phyloP scores from a whole-genome alignment of 768 basidiomycete genomes.

The Tulasnella sp. region DNA sequence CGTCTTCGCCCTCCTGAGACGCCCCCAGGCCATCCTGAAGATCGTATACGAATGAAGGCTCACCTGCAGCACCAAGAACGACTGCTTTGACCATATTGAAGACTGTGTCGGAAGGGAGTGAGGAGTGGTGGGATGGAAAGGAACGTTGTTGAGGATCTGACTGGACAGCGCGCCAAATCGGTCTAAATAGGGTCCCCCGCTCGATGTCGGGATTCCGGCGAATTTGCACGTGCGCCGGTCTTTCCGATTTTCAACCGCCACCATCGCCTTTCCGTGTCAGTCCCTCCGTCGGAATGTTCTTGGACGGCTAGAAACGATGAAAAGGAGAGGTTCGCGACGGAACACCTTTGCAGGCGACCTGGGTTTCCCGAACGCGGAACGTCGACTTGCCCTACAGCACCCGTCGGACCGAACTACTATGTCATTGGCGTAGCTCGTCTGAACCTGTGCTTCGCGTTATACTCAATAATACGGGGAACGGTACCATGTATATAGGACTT shows the following conservation, averaged over 20 bases:
- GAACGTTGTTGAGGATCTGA: conserved; percentile 21
- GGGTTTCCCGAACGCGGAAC: background rate
- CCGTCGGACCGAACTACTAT: too few relatives aligned
- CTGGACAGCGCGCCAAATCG: conserved; percentile 14
- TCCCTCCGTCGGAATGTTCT: background rate
- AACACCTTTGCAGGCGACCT: background rate
- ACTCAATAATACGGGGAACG: too few relatives aligned
- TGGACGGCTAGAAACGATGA: background rate
- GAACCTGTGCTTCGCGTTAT: too few relatives aligned
- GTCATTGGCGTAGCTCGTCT: too few relatives aligned
- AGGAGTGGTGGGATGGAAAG: conserved; percentile 19
- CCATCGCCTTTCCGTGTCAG: background rate
- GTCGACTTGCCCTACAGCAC: too few relatives aligned
- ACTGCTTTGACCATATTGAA: conserved; percentile 73
- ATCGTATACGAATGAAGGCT: conserved; percentile 35
- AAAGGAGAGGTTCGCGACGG: background rate
- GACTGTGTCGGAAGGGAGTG: conserved; percentile 20
- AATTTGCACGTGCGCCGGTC: conserved; percentile 19
- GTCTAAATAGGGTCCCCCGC: conserved; percentile 10
- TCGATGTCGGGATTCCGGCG: conserved; percentile 12
- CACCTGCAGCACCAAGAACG: conserved; percentile 95
- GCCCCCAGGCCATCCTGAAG: background rate
- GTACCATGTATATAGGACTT: too few relatives aligned
- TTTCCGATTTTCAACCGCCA: conserved; percentile 14
- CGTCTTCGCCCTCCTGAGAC: background rate